A percentile compares a stretch with the other conserved stretches of the same genome.
Conservation (phyloP, 1,139 yeast genomes). For the Sugiyamaella xylanicola region DNA sequence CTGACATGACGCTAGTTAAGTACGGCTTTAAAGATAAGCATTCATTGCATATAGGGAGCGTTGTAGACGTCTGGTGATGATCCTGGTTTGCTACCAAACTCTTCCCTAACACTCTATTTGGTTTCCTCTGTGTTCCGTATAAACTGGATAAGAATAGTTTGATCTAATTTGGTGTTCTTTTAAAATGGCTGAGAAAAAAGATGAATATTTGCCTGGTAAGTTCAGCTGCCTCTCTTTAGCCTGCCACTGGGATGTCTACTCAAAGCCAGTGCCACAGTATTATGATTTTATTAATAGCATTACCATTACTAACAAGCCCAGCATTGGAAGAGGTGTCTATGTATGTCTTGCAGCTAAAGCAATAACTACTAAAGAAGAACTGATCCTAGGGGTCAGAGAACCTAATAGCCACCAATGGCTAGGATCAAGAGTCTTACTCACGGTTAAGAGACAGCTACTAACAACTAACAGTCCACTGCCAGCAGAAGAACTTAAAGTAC, state of each 20-base stretch:
- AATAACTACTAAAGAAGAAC: too few relatives aligned
- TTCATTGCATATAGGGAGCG: not conserved
- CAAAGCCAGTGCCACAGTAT: too few relatives aligned
- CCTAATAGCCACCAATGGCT: too few relatives aligned
- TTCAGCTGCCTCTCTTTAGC: constrained; percentile 1
- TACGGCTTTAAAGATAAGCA: not conserved
- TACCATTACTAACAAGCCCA: constrained; percentile 5
- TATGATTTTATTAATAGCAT: too few relatives aligned
- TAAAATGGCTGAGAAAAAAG: constrained; percentile 19
- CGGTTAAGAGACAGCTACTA: too few relatives aligned
- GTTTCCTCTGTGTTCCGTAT: too few relatives aligned
- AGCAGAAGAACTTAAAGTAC: constrained; percentile 69
- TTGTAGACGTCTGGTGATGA: not conserved
- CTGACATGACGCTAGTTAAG: not conserved
- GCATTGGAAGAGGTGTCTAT: constrained; percentile 22
- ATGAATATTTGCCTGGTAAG: constrained; percentile 36
- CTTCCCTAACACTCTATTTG: not conserved
- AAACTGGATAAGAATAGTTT: too few relatives aligned
- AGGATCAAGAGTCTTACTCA: too few relatives aligned
- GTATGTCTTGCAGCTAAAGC: constrained; percentile 14
- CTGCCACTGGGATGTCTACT: too few relatives aligned
- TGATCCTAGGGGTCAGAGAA: too few relatives aligned
- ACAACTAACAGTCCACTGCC: constrained; percentile 59
- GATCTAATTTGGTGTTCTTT: too few relatives aligned
- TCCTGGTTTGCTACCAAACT: not conserved